Evolutionary conservation across 2,329 filamentous ascomycete genomes (phyloP), one percentile per base, ranked within the genome.

Genomic region (Fusarium clavum): DNA sequence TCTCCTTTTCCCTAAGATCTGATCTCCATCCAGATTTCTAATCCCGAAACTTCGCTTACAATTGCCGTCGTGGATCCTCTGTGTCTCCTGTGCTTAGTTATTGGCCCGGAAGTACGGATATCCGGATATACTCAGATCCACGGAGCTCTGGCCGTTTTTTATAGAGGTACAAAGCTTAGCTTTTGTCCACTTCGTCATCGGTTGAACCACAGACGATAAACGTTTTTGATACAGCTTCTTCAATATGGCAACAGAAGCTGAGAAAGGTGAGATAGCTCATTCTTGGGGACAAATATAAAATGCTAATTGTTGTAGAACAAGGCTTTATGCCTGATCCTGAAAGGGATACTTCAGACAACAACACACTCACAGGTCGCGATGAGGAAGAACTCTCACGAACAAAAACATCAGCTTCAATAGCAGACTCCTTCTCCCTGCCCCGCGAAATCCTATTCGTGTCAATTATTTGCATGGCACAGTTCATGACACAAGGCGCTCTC

Each of bases 401-500:
- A 57, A 73, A 74, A 47, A 72, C 72, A 4, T 51, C n/a, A 22
- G 55, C 57, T 3, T 74, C 72, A 8, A 70, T 74, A 45, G 72
- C 72, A 2, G 72, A 74, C 11, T 65, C 72, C 0, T 73, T 74
- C 18, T 74, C 72, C 0, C 29, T 72, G 1, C 29, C n/a, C 0
- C 72, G 27, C 4, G 72, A 74, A 9, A 66, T 75, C 0, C 27
- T 73, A 12, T 74, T 74, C 22, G 57, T 74, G 11, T 45, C 68
- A 0, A 63, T 62, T 8, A 74, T 74, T 1, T 74, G 72, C 27
- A 74, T 69, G 72, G 72, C 68, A 2, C 72, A 74, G 34, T 73
- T 74, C 56, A 74, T 70, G 72, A 74, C 72, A 1, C 72, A 74
- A 18, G 72, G 65, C 2, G 72, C 70, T 0, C 65, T 74, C 6